These are phyloP conservation scores for Saccharomyces hybrid DNA, from an alignment of 1,139 yeast genomes.

Conservation along the genomic window DNA sequence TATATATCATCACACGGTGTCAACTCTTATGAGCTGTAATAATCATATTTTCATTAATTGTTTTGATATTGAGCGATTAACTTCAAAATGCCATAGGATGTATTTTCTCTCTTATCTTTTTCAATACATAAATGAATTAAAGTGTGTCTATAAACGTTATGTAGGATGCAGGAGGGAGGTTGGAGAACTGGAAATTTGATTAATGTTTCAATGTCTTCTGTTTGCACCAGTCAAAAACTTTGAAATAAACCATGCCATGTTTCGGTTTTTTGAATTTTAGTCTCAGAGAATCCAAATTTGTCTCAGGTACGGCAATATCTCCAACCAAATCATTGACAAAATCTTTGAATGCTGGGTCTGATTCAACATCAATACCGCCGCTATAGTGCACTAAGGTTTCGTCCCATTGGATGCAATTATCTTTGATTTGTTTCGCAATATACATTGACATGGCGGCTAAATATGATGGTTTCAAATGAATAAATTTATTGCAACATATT, in stretches of 20 bases:
- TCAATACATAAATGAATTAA: too few species aligned
- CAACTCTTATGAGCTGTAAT: too few species aligned
- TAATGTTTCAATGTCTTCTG: conserved; percentile 6
- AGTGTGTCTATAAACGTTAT: neutral
- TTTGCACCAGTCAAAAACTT: conserved; percentile 15
- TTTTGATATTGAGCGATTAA: too few species aligned
- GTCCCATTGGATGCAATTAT: conserved; percentile 70
- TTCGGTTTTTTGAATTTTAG: conserved; percentile 22
- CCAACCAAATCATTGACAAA: neutral
- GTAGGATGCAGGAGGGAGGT: conserved; percentile 7
- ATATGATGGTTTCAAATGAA: conserved; percentile 71
- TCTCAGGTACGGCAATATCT: conserved; percentile 24
- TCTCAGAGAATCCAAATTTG: conserved; percentile 25
- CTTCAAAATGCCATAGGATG: too few species aligned
- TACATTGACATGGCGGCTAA: conserved; percentile 68
- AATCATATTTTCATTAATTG: too few species aligned
- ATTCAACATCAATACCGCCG: conserved; percentile 47
- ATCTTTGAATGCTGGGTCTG: neutral
- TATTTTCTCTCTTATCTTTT: too few species aligned
- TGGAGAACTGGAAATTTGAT: conserved; percentile 26
- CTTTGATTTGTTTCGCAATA: conserved; percentile 3
- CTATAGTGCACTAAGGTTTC: conserved; percentile 77
- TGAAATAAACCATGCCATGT: conserved; percentile 17
- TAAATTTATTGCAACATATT: conserved; percentile 68
- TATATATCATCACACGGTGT: too few species aligned